Base-by-base conservation (phyloP, 2,329 filamentous ascomycete species). In the Botrytis medusae region DNA sequence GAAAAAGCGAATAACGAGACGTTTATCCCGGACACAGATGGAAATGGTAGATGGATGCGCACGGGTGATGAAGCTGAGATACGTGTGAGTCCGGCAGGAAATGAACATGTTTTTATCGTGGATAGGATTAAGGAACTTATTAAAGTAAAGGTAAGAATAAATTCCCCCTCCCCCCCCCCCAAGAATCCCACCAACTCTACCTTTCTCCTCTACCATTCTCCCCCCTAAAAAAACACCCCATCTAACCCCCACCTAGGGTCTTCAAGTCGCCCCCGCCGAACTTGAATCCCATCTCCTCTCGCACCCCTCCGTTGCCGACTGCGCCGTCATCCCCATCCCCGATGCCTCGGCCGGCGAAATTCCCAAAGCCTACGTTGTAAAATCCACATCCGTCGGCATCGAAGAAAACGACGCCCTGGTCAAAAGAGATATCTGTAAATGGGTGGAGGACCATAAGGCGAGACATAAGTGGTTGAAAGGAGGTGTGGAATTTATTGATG, bases 41-140 rank as follows among this genome's bases (percentile, higher is more conserved):
- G 86, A n/a, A 80, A 83, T 22, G 90, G 90, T 16, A 83, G 90
- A 75, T 96, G 93, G 89, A 78, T 79, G 86, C 88, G 88, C 59
- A 97, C 95, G 0, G 95, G 95, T 9, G 95, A 98, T 78, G 93
- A 97, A 81, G 93, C 92, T 0, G 84, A 95, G 4, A 84, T 97
- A 18, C 86, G 87, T 3, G 87, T 88, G 78, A 85, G 89, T 12
- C 86, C 88, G 0, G 84, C 85, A 3, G 93, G 93, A 4, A 84
- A 91, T 76, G 93, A 97, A 82, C 95, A 98, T 79, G 81, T 97
- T 67, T 91, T 94, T 80, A 91, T 98, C 74, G 92, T 94, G 1
- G 95, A 97, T 80, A 89, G 95, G 8, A 91, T 92, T 79, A 93
- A 92, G 83, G 90, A 94, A 79, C 84, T 93, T 69, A 93, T 94